Evolutionary conservation across 345 rosid species (phyloP).

Genomic region (Acer campestre): DNA sequence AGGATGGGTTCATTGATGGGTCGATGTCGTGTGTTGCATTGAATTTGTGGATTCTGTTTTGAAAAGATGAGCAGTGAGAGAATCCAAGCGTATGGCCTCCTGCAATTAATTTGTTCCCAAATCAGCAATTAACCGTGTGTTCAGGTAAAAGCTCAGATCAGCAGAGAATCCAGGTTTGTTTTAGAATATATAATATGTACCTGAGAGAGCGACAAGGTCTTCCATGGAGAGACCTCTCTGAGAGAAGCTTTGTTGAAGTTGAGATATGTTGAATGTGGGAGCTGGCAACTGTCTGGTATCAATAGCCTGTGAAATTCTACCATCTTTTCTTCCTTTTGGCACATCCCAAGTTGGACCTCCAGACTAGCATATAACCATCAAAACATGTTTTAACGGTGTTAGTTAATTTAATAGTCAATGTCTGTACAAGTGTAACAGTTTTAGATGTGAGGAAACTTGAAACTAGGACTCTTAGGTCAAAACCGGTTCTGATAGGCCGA

Average conservation of each 20-base stretch:
- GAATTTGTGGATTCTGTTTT: conserved; percentile 83
- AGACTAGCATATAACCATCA: conserved; percentile 44
- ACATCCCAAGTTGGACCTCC: conserved; percentile 92
- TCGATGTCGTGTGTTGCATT: conserved; percentile 52
- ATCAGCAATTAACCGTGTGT: too few species aligned
- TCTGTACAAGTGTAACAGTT: neutral
- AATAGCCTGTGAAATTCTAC: conserved; percentile 73
- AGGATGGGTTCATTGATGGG: conserved; percentile 65
- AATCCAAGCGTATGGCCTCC: conserved; percentile 95
- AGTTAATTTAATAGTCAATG: neutral
- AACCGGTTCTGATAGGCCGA: too few species aligned
- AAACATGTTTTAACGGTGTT: neutral
- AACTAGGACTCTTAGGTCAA: too few species aligned
- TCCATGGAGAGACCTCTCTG: conserved; percentile 71
- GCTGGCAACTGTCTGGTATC: conserved; percentile 83
- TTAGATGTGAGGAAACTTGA: too few species aligned
- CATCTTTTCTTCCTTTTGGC: conserved; percentile 88
- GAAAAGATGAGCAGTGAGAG: conserved; percentile 86
- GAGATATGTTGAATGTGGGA: conserved; percentile 75
- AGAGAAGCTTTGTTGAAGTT: conserved; percentile 71
- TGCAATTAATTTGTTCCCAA: neutral
- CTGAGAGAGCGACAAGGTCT: conserved; percentile 84
- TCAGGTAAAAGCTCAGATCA: neutral
- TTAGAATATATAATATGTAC: conserved; percentile 24
- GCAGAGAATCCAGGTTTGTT: neutral